Percentiles rank a stretch among this genome's conserved stretches.
Conservation (phyloP, 257 asterid species). For the Ilex aquifolium region DNA sequence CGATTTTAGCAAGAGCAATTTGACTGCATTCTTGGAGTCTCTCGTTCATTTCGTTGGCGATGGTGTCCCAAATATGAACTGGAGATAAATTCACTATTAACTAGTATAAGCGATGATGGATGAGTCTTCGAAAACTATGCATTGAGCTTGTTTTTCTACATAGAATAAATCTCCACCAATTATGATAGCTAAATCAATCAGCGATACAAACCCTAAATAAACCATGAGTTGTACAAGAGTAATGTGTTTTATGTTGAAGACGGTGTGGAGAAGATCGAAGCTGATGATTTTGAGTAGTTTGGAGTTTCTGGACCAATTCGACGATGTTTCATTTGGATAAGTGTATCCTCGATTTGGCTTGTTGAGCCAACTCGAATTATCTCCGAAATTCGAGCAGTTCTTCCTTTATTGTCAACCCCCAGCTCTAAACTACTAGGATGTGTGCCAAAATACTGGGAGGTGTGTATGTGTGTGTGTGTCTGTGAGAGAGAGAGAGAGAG, state of each 20-base stretch:
- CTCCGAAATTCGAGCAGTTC: conserved; percentile 85
- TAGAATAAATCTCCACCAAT: conserved; percentile 78
- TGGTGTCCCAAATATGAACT: conserved; percentile 74
- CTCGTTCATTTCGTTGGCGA: conserved; percentile 87
- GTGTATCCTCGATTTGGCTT: conserved; percentile 86
- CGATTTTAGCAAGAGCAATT: conserved; percentile 90
- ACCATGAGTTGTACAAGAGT: conserved; percentile 60
- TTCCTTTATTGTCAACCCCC: conserved; percentile 48
- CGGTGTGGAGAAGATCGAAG: conserved; percentile 91
- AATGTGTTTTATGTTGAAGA: conserved; percentile 89
- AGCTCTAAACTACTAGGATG: no score
- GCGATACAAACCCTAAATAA: conserved; percentile 64
- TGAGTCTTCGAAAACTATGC: conserved; percentile 56
- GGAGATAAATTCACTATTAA: conserved; percentile 86
- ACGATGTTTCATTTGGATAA: conserved; percentile 94
- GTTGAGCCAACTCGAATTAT: conserved; percentile 90
- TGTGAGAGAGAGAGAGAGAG: no score
- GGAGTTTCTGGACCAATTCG: conserved; percentile 91
- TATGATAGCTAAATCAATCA: conserved; percentile 78
- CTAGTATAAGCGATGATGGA: conserved; percentile 45
- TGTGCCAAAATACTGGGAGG: no score
- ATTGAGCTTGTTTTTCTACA: conserved; percentile 78
- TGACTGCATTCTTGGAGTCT: conserved; percentile 96
- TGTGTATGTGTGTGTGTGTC: no score
- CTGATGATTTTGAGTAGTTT: conserved; percentile 70